Conservation (phyloP, 1,284 basidiomycete genomes). For the Ustilago tritici region DNA sequence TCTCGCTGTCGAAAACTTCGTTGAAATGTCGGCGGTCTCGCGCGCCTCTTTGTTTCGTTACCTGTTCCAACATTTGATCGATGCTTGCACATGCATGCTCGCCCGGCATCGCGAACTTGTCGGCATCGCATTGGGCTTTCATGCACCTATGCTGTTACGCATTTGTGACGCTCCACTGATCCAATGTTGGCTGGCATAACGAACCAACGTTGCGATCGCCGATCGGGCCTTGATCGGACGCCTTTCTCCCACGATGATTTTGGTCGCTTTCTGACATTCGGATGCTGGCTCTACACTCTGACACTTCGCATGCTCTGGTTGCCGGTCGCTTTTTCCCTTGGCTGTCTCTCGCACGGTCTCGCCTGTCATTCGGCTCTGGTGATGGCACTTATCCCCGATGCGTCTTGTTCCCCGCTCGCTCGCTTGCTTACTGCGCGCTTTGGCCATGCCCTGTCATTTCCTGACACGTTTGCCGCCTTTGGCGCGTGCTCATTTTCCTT, state of each 20-base stretch:
- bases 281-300: neutral
- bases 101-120: too few species aligned
- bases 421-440: neutral
- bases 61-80: neutral
- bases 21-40: neutral
- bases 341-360: conserved; percentile 1
- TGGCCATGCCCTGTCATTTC: neutral
- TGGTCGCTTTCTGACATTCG: neutral
- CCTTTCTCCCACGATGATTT: neutral
- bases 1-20: neutral
- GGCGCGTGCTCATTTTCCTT: neutral
- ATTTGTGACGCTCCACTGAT: too few species aligned
- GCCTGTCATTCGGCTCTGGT: neutral
- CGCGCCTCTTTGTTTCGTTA: too few species aligned
- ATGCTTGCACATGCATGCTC: neutral
- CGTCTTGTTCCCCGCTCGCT: neutral
- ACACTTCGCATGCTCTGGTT: neutral
- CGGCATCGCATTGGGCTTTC: neutral
- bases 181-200: neutral
- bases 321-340: neutral
- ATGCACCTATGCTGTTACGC: neutral
- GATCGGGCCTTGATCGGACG: conserved; percentile 10
- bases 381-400: conserved; percentile 7
- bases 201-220: neutral
- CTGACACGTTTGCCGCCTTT: conserved; percentile 7